These are phyloP conservation scores for Cladosporium sp. DNA, from an alignment of 2,329 filamentous ascomycete species.

Conservation along the genomic window DNA sequence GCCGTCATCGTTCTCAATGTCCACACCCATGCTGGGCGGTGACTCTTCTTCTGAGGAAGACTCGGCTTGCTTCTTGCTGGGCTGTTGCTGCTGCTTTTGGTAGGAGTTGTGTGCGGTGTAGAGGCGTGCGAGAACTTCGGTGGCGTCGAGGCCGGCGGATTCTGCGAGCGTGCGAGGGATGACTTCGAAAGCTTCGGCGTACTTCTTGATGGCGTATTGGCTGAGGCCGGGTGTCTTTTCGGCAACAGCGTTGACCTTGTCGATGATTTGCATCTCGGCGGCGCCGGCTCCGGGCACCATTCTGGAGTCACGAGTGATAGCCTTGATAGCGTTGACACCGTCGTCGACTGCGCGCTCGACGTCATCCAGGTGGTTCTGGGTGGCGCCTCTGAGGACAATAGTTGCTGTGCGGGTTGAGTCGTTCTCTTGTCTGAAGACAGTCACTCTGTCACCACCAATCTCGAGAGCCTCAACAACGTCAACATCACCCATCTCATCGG, in stretches of 20 bases:
- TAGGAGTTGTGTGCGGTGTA: constrained; percentile 71
- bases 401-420: constrained; percentile 90
- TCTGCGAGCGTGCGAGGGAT: constrained; percentile 91
- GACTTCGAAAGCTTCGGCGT: constrained; percentile 94
- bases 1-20: constrained; percentile 82
- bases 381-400: constrained; percentile 88
- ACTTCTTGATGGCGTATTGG: constrained; percentile 97
- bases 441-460: constrained; percentile 96
- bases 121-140: constrained; percentile 86
- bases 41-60: constrained; percentile 58
- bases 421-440: constrained; percentile 95
- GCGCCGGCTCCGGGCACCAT: constrained; percentile 92
- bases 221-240: constrained; percentile 90
- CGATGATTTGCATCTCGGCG: constrained; percentile 88
- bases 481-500: constrained; percentile 96
- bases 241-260: constrained; percentile 82
- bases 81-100: constrained; percentile 6
- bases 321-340: constrained; percentile 97
- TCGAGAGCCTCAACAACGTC: constrained; percentile 96
- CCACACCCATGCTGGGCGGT: constrained; percentile 86
- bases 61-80: constrained; percentile 32
- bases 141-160: constrained; percentile 91
- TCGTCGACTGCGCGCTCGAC: constrained; percentile 96
- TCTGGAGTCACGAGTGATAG: constrained; percentile 87
- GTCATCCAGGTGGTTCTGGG: constrained; percentile 96